Percentiles rank a stretch among this genome's conserved stretches.
Evolutionary conservation across 352 stramenopile genomes (phyloP).

Genomic region (Globisporangium middletonii): DNA sequence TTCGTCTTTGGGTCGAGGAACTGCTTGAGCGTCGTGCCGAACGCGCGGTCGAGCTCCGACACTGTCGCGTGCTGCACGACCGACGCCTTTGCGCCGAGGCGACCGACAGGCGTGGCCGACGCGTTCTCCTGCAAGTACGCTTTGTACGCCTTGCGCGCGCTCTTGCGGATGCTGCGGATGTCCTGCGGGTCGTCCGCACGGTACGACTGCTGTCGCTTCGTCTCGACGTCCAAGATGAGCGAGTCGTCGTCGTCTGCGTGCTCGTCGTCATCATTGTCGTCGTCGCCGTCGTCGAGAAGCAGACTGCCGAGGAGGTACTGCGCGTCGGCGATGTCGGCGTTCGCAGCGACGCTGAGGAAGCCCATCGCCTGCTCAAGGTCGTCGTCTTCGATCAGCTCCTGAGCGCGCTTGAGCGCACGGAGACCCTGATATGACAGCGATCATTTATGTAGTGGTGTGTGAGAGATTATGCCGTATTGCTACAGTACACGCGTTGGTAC

Average conservation of each 20-base stretch:
- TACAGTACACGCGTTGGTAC: neutral
- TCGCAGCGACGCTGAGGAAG: constrained; percentile 46
- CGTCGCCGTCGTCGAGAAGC: constrained; percentile 45
- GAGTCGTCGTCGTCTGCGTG: constrained; percentile 21
- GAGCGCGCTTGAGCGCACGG: constrained; percentile 51
- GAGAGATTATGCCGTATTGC: neutral
- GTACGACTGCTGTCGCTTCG: constrained; percentile 48
- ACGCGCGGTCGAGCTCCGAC: constrained; percentile 54
- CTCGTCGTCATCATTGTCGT: constrained; percentile 15
- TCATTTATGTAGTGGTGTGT: neutral
- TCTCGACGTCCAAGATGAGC: constrained; percentile 60
- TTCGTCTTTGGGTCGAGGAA: constrained; percentile 54
- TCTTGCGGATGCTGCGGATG: constrained; percentile 76
- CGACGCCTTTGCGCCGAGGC: constrained; percentile 21
- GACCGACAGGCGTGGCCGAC: constrained; percentile 7
- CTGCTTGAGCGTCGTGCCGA: constrained; percentile 64
- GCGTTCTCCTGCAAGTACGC: constrained; percentile 54
- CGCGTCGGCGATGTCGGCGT: constrained; percentile 59
- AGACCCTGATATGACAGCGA: constrained; percentile 17
- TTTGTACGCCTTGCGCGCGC: constrained; percentile 68
- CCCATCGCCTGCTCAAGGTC: constrained; percentile 56
- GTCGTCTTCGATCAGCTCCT: constrained; percentile 48
- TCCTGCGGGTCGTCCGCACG: constrained; percentile 43
- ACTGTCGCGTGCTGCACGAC: constrained; percentile 62
- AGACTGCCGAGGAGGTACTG: constrained; percentile 71